Evolutionary conservation across 768 basidiomycete genomes (phyloP).

Genomic region (Agrocybe pediades): DNA sequence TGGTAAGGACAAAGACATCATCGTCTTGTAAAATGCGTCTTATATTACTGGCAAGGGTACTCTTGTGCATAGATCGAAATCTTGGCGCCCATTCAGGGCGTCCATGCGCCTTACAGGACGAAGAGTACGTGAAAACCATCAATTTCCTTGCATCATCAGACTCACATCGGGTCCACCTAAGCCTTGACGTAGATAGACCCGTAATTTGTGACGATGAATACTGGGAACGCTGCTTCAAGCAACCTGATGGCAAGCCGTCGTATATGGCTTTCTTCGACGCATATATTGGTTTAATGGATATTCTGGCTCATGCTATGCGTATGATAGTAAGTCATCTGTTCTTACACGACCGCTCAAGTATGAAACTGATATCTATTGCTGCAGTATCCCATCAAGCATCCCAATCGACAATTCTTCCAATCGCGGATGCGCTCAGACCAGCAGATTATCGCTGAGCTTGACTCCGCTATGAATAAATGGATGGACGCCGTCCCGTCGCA

Average conservation of each 20-base stretch:
- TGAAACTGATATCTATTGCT: no score
- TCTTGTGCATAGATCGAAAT: constrained; percentile 48
- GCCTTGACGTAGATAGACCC: constrained; percentile 72
- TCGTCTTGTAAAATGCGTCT: neutral
- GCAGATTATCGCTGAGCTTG: constrained; percentile 66
- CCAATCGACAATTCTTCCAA: constrained; percentile 50
- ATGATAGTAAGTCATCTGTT: constrained; percentile 60
- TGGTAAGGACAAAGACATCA: constrained; percentile 35
- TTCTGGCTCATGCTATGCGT: constrained; percentile 60
- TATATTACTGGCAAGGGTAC: constrained; percentile 37
- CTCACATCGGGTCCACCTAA: no score
- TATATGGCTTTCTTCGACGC: constrained; percentile 57
- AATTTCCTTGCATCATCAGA: no score
- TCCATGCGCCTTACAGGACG: constrained; percentile 74
- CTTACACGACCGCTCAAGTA: no score
- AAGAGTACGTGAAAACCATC: constrained; percentile 47
- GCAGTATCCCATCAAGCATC: neutral
- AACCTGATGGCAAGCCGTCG: constrained; percentile 61
- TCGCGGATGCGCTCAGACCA: constrained; percentile 56
- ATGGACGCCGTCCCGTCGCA: constrained; percentile 65
- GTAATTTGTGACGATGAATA: constrained; percentile 70
- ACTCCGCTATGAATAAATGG: constrained; percentile 74
- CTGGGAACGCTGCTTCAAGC: constrained; percentile 67
- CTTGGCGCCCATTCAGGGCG: constrained; percentile 58
- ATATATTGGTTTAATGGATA: constrained; percentile 57